Evolutionary conservation across 2,329 filamentous ascomycete species (phyloP).

Genomic region (Harringtonia aguacate): DNA sequence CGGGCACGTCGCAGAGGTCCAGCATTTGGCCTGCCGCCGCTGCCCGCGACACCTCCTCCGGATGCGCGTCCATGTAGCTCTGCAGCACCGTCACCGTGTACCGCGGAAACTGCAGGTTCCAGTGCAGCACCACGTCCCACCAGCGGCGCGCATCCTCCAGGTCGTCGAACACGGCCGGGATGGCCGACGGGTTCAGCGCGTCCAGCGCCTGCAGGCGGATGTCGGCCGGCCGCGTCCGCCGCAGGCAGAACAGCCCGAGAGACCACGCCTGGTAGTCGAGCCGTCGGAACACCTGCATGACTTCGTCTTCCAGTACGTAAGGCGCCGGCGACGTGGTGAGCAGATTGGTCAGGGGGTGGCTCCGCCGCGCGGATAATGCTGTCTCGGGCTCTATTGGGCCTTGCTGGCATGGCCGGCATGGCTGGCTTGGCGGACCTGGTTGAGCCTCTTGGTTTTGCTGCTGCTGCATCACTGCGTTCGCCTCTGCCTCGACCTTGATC

Average conservation of each 20-base stretch:
- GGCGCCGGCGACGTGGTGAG: conserved; percentile 10
- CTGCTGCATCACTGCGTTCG: too few relatives aligned
- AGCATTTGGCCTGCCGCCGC: conserved; percentile 4
- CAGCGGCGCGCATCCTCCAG: conserved; percentile 17
- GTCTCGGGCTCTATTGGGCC: too few relatives aligned
- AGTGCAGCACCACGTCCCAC: conserved; percentile 20
- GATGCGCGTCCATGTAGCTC: conserved; percentile 5
- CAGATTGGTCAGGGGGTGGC: background rate
- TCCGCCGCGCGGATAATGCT: too few relatives aligned
- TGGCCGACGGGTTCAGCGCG: conserved; percentile 8
- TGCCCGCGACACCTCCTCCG: background rate
- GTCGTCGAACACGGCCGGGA: conserved; percentile 13
- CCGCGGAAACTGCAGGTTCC: conserved; percentile 15
- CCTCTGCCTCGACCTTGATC: too few relatives aligned
- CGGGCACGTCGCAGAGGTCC: conserved; percentile 11
- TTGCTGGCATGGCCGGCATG: too few relatives aligned
- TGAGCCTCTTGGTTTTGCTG: background rate
- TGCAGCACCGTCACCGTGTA: conserved; percentile 12
- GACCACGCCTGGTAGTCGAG: conserved; percentile 20
- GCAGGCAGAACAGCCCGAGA: conserved; percentile 10
- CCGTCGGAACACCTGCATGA: conserved; percentile 18
- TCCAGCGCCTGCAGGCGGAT: conserved; percentile 8
- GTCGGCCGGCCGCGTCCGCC: conserved; percentile 8
- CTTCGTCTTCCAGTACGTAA: conserved; percentile 16
- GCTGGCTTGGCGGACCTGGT: too few relatives aligned